Evolutionary conservation across 257 asterid species (phyloP).

Genomic region (Fraxinus cuspidata): DNA sequence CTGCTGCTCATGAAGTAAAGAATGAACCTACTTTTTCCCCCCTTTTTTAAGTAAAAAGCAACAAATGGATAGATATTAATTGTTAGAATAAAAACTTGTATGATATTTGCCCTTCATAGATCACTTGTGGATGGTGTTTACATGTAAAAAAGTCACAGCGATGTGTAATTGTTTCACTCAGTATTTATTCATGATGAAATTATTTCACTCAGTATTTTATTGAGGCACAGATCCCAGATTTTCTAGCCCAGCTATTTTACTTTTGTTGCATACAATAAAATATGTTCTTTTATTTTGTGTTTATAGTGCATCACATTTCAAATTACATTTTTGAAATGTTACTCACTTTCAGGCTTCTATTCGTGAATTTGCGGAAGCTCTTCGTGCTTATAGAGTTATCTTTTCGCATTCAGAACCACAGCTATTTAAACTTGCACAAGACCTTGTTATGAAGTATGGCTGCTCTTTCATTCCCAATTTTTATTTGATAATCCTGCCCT

Average conservation of each 20-base stretch:
- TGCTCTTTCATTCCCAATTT: slow-evolving; percentile 23
- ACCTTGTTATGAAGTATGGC: slow-evolving; percentile 72
- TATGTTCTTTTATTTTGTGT: neutral
- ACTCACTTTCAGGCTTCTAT: slow-evolving; percentile 67
- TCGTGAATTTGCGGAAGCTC: slow-evolving; percentile 88
- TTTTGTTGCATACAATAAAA: neutral
- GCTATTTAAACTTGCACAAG: slow-evolving; percentile 77
- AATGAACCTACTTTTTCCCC: slow-evolving; percentile 23
- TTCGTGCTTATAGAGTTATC: slow-evolving; percentile 89
- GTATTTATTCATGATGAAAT: slow-evolving; percentile 5
- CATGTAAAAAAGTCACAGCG: neutral
- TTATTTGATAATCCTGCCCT: slow-evolving; percentile 18
- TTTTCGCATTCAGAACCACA: slow-evolving; percentile 86
- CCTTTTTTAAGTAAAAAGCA: slow-evolving; percentile 13
- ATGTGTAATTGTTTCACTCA: neutral
- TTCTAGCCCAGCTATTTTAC: neutral
- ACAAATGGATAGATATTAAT: neutral
- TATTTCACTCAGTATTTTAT: slow-evolving; percentile 5
- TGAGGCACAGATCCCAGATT: neutral
- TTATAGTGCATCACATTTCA: neutral
- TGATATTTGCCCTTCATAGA: slow-evolving; percentile 11
- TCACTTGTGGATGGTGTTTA: slow-evolving; percentile 3
- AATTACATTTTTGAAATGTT: neutral
- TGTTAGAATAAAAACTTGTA: slow-evolving; percentile 17
- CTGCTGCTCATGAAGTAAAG: slow-evolving; percentile 72